Conservation (phyloP, 176 grass and related monocot species). For the Avena insularis region DNA sequence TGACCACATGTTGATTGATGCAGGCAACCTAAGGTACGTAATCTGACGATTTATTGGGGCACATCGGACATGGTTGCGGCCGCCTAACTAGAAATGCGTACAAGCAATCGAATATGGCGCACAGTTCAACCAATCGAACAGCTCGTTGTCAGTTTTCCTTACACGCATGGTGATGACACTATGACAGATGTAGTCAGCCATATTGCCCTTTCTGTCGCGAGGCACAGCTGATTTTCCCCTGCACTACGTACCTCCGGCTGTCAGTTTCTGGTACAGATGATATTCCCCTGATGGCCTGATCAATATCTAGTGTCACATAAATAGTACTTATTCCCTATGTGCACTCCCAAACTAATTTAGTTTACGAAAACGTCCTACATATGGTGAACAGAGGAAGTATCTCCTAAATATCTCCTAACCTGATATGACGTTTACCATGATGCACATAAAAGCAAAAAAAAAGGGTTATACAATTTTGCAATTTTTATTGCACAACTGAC, state of each 20-base stretch:
- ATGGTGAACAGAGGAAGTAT: no score
- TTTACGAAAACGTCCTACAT: no score
- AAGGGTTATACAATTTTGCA: neutral
- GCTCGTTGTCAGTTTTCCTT: no score
- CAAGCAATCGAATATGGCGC: neutral
- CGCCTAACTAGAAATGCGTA: neutral
- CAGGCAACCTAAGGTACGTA: neutral
- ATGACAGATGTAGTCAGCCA: neutral
- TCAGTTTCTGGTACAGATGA: no score
- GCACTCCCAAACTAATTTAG: no score
- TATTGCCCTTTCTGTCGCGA: neutral
- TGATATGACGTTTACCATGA: neutral
- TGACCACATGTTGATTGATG: neutral
- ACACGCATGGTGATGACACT: no score
- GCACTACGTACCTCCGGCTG: no score
- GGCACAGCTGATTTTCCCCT: neutral
- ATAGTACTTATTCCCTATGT: no score
- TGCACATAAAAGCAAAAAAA: neutral
- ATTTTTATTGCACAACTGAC: neutral
- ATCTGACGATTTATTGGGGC: neutral
- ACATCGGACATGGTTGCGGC: neutral
- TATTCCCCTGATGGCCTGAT: no score
- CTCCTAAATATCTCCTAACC: no score
- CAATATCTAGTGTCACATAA: no score
- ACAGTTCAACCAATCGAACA: neutral